phyloP scores from a whole-genome alignment of 805 yeast species.

The Aciculoconidium aculeatum region DNA sequence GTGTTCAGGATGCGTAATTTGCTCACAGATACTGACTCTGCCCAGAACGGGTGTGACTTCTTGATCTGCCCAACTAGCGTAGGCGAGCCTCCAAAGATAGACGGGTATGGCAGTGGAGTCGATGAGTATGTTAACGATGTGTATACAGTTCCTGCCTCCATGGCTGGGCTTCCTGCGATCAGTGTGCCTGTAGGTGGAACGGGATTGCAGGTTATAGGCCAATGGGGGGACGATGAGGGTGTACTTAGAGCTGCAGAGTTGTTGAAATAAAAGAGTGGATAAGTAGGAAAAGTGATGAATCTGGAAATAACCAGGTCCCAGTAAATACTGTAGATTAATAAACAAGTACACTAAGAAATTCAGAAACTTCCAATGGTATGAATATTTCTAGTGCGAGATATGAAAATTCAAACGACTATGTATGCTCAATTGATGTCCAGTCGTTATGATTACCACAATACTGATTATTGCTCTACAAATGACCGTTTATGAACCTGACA shows the following conservation, averaged over 20 bases:
- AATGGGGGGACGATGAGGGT: slow-evolving; percentile 71
- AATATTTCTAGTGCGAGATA: no score
- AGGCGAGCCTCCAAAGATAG: slow-evolving; percentile 47
- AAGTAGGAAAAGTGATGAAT: no score
- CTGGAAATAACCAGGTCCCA: no score
- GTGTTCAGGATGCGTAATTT: slow-evolving; percentile 39
- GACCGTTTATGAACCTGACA: no score
- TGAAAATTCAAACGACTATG: no score
- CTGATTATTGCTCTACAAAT: no score
- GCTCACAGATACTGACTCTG: slow-evolving; percentile 10
- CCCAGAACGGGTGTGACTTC: slow-evolving; percentile 52
- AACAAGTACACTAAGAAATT: no score
- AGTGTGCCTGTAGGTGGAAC: slow-evolving; percentile 54
- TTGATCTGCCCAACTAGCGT: slow-evolving; percentile 70
- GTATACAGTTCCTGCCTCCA: slow-evolving; percentile 81
- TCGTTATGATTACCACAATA: no score
- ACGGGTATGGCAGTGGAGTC: slow-evolving; percentile 44
- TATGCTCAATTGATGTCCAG: no score
- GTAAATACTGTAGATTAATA: no score
- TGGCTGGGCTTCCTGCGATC: slow-evolving; percentile 87
- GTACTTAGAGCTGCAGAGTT: slow-evolving; percentile 40
- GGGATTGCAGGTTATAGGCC: slow-evolving; percentile 83
- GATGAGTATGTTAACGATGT: slow-evolving; percentile 75
- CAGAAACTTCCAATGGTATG: no score
- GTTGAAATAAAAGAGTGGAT: no score